Percentiles rank a stretch among this genome's conserved stretches.
Conservation (phyloP, 2,329 filamentous ascomycete genomes). For the Alternaria novae-zelandiae region DNA sequence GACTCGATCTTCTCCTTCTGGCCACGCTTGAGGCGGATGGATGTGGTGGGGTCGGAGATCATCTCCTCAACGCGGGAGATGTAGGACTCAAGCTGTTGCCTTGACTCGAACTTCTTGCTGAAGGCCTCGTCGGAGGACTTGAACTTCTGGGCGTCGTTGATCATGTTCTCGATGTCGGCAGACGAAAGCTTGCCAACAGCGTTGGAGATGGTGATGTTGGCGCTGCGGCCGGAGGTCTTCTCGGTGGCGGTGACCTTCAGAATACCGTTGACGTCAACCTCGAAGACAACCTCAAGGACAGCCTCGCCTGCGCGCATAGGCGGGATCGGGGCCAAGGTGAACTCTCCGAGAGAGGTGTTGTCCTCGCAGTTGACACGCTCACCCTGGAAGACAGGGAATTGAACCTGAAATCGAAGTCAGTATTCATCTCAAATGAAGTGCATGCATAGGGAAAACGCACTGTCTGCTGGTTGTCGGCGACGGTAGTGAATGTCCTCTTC, state of each 20-base stretch:
- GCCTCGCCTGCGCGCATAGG: constrained; percentile 87
- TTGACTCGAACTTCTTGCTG: constrained; percentile 98
- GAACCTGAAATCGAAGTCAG: too few relatives aligned
- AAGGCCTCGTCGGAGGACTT: constrained; percentile 98
- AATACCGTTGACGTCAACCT: constrained; percentile 99
- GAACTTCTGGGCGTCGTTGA: constrained; percentile 96
- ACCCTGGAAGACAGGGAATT: constrained; percentile 94
- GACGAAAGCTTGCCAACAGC: constrained; percentile 98
- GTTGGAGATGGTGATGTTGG: constrained; percentile 99
- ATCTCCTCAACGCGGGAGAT: constrained; percentile 99
- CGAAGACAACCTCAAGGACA: constrained; percentile 96
- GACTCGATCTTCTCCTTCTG: constrained; percentile 99
- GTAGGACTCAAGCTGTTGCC: constrained; percentile 99
- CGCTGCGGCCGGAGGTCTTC: constrained; percentile 96
- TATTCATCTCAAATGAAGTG: too few relatives aligned
- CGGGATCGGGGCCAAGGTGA: constrained; percentile 88
- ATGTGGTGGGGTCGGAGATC: constrained; percentile 92
- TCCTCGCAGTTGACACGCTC: constrained; percentile 98
- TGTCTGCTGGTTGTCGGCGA: too few relatives aligned
- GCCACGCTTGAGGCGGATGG: constrained; percentile 96
- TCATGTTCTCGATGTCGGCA: constrained; percentile 96
- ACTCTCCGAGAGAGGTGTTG: constrained; percentile 97
- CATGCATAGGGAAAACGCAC: too few relatives aligned
- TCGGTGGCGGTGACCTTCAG: constrained; percentile 99
- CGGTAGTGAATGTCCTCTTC: constrained; percentile 58